Evolutionary conservation across 1,284 basidiomycete species (phyloP), one percentile per base, ranked within the genome.

Genomic region (Melanopsichium pennsylvanicum): DNA sequence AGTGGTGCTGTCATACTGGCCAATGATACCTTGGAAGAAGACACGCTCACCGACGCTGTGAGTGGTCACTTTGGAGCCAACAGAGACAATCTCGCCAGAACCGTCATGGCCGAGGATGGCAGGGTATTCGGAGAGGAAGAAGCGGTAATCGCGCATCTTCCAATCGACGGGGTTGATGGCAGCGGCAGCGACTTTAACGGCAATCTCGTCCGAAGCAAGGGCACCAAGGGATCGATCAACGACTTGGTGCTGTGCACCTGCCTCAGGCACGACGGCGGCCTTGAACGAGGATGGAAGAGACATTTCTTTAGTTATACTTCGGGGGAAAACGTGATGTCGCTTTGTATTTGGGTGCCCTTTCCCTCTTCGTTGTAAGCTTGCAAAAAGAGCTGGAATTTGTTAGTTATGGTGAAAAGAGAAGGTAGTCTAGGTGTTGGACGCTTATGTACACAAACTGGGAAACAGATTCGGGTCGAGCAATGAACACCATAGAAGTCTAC

Each of bases 141-240:
- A 12, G 26, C 37, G 60, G 45, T 60, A 63, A 52, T 68, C 64
- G 25, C 56, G 47, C 11, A 73, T 64, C 54, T 76, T 75, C 70
- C 70, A 73, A 50, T 75, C 72, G 22, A 73, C 70, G 2, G 72
- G 72, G 56, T 75, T 75, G 62, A 75, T 70, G 45, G 74, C 61
- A 15, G 74, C 56, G 26, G 70, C 64, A 2, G 60, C 72, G 46
- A 72, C 40, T 33, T 59, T 55, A 54, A 75, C 35, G 16, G 68
- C 68, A 15, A 72, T 49, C 42, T 75, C 69, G 21, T 59, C 50
- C 16, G 37, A 37, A 4, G 41, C 32, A n/a, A 64, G 57, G 7
- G 52, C 33, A 1, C 66, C 58, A 22, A 64, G 44, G 11, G 48
- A 58, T n/a, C 51, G 55, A 12, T 62, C 63, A 16, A 37, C 40